These are phyloP conservation scores for Bruguiera gymnorhiza DNA, from an alignment of 345 rosid species.

Conservation along the genomic window DNA sequence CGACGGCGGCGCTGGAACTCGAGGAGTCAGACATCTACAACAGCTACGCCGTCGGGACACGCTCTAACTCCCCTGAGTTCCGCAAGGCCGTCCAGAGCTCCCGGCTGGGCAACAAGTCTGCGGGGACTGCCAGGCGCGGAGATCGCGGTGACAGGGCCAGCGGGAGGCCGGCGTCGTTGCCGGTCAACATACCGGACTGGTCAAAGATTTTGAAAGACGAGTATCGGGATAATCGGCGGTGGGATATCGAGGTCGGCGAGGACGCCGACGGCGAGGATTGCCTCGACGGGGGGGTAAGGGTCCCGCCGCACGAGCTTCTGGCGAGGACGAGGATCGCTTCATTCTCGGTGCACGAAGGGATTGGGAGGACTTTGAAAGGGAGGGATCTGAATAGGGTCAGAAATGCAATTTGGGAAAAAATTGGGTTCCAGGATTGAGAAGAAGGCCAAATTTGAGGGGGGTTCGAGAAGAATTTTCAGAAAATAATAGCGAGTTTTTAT, in stretches of 20 bases:
- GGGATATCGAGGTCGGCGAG: constrained; percentile 24
- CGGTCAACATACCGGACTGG: constrained; percentile 98
- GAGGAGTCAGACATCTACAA: constrained; percentile 80
- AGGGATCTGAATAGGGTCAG: constrained; percentile 94
- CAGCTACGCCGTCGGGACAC: constrained; percentile 22
- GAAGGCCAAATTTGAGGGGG: neutral
- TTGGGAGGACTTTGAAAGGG: constrained; percentile 97
- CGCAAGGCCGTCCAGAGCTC: constrained; percentile 32
- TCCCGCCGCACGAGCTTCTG: constrained; percentile 93
- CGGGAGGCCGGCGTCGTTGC: constrained; percentile 57
- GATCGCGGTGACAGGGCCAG: constrained; percentile 4
- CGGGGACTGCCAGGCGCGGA: constrained; percentile 14
- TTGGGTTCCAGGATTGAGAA: constrained; percentile 78
- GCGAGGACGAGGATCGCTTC: constrained; percentile 85
- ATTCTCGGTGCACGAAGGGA: constrained; percentile 94
- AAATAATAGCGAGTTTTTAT: constrained; percentile 4
- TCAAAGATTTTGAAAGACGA: constrained; percentile 84
- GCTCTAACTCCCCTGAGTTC: constrained; percentile 56
- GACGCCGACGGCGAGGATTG: constrained; percentile 43
- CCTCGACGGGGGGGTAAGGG: constrained; percentile 39
- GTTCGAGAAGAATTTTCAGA: neutral
- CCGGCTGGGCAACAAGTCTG: constrained; percentile 34
- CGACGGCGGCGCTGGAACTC: constrained; percentile 47
- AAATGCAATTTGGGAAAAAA: constrained; percentile 95
- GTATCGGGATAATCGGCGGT: constrained; percentile 35